Evolutionary conservation across 371 early-diverging fungal genomes (phyloP).

Genomic region (Mucor mucedo): DNA sequence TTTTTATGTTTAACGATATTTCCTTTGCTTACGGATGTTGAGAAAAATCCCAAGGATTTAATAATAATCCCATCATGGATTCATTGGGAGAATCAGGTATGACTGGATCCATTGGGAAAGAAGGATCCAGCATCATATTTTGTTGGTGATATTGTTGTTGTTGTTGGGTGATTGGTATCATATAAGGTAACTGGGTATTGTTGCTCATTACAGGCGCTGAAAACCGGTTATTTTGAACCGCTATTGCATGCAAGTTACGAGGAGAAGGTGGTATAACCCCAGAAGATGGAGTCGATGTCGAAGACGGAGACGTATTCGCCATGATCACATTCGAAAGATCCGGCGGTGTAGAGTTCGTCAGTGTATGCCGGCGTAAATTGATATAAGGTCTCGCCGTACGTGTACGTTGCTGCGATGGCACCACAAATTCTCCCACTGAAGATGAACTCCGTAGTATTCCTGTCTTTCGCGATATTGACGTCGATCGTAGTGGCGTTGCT

Average conservation of each 20-base stretch:
- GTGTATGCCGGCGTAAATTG: conserved; percentile 26
- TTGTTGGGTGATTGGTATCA: conserved; percentile 34
- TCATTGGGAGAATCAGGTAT: conserved; percentile 38
- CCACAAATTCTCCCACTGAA: conserved; percentile 24
- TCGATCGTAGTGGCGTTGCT: conserved; percentile 16
- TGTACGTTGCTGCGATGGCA: conserved; percentile 28
- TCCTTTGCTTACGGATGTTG: conserved; percentile 1
- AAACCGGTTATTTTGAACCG: conserved; percentile 25
- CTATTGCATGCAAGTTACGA: conserved; percentile 28
- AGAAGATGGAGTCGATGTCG: background rate
- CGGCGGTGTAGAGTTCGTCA: conserved; percentile 27
- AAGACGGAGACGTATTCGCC: background rate
- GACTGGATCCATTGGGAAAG: conserved; percentile 48
- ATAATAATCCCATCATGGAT: conserved; percentile 49
- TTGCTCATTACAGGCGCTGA: conserved; percentile 26
- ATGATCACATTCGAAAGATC: conserved; percentile 15
- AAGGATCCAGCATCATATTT: conserved; percentile 30
- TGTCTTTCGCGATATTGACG: conserved; percentile 23
- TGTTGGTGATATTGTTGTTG: conserved; percentile 22
- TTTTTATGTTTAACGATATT: too few species aligned
- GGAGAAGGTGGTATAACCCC: conserved; percentile 18
- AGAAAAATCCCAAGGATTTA: conserved; percentile 26
- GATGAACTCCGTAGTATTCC: conserved; percentile 28
- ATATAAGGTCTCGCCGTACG: conserved; percentile 23
- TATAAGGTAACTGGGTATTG: conserved; percentile 26